Evolutionary conservation across 768 basidiomycete species (phyloP).

Genomic region (Boletus insuetus): DNA sequence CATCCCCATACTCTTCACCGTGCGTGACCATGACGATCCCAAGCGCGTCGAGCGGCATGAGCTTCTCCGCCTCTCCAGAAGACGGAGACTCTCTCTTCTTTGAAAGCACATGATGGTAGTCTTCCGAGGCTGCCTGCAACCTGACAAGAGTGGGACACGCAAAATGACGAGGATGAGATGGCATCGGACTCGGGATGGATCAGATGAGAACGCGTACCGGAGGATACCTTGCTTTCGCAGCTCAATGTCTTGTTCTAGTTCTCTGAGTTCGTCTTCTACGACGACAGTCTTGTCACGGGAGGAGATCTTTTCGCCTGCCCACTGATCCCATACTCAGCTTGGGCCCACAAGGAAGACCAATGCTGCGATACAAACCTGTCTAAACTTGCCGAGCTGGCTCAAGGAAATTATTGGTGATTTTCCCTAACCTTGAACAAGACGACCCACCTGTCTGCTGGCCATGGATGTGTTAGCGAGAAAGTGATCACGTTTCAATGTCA

Average conservation of each 20-base stretch:
- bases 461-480: constrained; percentile 34
- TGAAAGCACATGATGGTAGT: constrained; percentile 65
- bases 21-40: constrained; percentile 86
- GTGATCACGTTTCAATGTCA: background rate
- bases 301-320: constrained; percentile 88
- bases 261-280: constrained; percentile 69
- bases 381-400: constrained; percentile 68
- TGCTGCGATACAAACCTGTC: constrained; percentile 51
- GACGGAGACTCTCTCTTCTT: constrained; percentile 74
- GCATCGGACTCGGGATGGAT: background rate
- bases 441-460: constrained; percentile 64
- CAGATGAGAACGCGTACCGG: constrained; percentile 46
- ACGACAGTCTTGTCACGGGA: constrained; percentile 76
- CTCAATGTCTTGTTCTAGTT: constrained; percentile 83
- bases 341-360: constrained; percentile 1
- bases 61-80: constrained; percentile 62
- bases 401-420: background rate
- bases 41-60: constrained; percentile 72
- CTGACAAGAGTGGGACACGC: constrained; percentile 35
- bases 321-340: constrained; percentile 43
- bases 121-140: constrained; percentile 66
- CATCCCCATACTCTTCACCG: constrained; percentile 77
- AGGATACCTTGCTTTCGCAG: constrained; percentile 69
- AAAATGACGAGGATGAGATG: constrained; percentile 1
- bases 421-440: background rate